A percentile compares a stretch with the other conserved stretches of the same genome.
These are phyloP conservation scores for Gaertneriomyces sp. DNA, from an alignment of 192 early-diverging fungal genomes.

Conservation along the genomic window DNA sequence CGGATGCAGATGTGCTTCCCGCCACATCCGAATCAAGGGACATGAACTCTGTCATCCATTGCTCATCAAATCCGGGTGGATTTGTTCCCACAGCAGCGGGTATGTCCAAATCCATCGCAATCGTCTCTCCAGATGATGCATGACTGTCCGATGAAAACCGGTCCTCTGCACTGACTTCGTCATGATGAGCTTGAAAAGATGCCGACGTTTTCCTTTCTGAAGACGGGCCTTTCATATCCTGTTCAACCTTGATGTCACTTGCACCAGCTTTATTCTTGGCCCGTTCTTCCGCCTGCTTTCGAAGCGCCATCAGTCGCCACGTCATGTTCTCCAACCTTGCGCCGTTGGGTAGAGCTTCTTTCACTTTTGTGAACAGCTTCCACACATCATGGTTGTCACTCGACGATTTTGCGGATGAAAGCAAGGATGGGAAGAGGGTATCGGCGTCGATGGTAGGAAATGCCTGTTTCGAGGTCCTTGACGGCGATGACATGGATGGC, in stretches of 20 bases:
- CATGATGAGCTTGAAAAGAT: no score
- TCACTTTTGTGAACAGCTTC: constrained; percentile 76
- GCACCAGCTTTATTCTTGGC: neutral
- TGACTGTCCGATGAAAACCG: no score
- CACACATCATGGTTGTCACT: constrained; percentile 57
- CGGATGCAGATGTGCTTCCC: no score
- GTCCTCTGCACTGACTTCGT: no score
- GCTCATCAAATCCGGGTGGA: neutral
- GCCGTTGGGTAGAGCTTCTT: constrained; percentile 71
- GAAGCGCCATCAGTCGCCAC: constrained; percentile 80
- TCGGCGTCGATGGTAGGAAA: constrained; percentile 12
- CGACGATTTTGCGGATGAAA: constrained; percentile 18
- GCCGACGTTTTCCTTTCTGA: no score
- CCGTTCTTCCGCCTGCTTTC: constrained; percentile 35
- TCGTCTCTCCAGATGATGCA: no score
- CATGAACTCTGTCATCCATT: constrained; percentile 17
- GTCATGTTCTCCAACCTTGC: constrained; percentile 75
- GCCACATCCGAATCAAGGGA: neutral
- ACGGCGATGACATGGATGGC: neutral
- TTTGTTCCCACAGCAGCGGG: no score
- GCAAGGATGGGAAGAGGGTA: constrained; percentile 26
- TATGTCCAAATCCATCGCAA: no score
- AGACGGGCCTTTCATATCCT: no score
- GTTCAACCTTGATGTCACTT: neutral
- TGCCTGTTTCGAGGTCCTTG: neutral